Percentiles rank a stretch among this genome's conserved stretches.
phyloP scores from a whole-genome alignment of 805 yeast species.

The Pichia cabralensis region DNA sequence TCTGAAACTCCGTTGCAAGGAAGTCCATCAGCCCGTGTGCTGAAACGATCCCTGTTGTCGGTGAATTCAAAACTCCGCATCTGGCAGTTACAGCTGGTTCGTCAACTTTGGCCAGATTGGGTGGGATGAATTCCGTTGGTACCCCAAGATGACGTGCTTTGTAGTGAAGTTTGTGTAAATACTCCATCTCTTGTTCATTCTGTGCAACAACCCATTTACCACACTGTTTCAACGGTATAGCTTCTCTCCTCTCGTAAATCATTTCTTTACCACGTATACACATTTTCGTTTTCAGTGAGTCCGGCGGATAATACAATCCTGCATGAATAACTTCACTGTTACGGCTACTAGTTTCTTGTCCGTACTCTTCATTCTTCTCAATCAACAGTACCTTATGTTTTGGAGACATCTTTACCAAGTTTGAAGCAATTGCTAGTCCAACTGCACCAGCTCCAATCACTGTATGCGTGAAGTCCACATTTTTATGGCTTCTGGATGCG shows the following conservation, averaged over 20 bases:
- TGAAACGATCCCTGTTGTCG: conserved; percentile 76
- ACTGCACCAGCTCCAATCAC: conserved; percentile 16
- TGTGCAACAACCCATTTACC: conserved; percentile 91
- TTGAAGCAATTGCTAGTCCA: conserved; percentile 56
- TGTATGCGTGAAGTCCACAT: conserved; percentile 15
- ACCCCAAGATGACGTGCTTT: conserved; percentile 44
- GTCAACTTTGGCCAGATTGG: conserved; percentile 31
- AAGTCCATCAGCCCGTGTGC: conserved; percentile 69
- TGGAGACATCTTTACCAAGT: conserved; percentile 35
- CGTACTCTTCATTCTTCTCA: conserved; percentile 57
- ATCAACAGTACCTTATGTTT: conserved; percentile 47
- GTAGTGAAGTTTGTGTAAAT: conserved; percentile 41
- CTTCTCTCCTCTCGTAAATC: conserved; percentile 46
- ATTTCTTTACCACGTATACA: conserved; percentile 69
- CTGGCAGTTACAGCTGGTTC: conserved; percentile 65
- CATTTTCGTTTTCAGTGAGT: conserved; percentile 54
- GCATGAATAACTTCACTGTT: conserved; percentile 93
- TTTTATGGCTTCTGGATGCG: too few species aligned
- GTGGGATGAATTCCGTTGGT: conserved; percentile 47
- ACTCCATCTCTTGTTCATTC: conserved; percentile 48
- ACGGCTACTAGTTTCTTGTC: conserved; percentile 78
- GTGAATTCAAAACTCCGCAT: conserved; percentile 56
- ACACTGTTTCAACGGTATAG: conserved; percentile 50
- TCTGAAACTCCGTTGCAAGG: conserved; percentile 43
- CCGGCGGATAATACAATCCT: conserved; percentile 70